Conservation (phyloP, 2,329 filamentous ascomycete species). For the Fusarium zealandicum region DNA sequence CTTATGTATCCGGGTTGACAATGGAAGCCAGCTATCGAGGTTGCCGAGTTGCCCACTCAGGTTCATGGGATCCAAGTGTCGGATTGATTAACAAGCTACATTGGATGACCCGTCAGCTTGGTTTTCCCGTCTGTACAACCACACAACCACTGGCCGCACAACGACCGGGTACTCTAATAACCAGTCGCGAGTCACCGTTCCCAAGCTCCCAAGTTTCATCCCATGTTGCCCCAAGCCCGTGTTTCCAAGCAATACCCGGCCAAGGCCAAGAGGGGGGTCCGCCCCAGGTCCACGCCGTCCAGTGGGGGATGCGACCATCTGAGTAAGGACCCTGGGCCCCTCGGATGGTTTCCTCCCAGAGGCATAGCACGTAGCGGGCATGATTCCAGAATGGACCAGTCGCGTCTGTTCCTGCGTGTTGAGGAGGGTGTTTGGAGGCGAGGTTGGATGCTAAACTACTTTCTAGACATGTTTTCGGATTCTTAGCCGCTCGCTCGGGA, state of each 20-base stretch:
- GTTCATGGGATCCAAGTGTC: not conserved
- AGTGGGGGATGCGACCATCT: conserved; percentile 10
- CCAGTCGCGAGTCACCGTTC: not conserved
- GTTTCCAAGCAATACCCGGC: conserved; percentile 14
- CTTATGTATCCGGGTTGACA: too few species aligned
- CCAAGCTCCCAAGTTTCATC: conserved; percentile 28
- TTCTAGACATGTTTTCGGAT: too few species aligned
- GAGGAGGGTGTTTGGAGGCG: too few species aligned
- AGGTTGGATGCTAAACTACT: too few species aligned
- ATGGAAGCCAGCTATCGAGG: too few species aligned
- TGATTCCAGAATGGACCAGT: not conserved
- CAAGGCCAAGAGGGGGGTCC: not conserved
- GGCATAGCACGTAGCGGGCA: not conserved
- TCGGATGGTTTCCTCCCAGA: conserved; percentile 27
- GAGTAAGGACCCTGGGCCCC: conserved; percentile 22
- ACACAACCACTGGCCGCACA: conserved; percentile 6
- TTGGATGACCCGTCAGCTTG: conserved; percentile 14
- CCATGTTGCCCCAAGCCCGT: conserved; percentile 21
- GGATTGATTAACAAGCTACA: conserved; percentile 1
- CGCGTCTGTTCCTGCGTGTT: too few species aligned
- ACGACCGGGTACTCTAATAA: not conserved
- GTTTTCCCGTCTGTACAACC: conserved; percentile 7
- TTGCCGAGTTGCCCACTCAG: too few species aligned
- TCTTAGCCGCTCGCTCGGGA: too few species aligned
- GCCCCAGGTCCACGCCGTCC: conserved; percentile 2